phyloP scores from a whole-genome alignment of 768 basidiomycete genomes.

The Phlebiopsis flavidoalba region DNA sequence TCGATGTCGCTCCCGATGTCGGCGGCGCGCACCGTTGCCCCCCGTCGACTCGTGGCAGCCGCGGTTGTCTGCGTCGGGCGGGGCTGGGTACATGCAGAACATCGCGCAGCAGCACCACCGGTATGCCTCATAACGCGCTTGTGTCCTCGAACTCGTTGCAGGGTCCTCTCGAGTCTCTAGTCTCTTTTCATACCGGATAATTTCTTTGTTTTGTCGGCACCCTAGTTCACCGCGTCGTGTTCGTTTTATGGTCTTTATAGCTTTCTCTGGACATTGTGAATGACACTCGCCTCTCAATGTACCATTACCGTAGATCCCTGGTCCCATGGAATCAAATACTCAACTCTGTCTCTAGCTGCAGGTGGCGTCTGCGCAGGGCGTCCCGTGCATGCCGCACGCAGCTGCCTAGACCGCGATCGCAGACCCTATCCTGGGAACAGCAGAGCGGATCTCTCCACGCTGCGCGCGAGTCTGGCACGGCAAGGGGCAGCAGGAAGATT shows the following conservation, averaged over 20 bases:
- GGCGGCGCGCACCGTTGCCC: not conserved
- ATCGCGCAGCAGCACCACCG: not conserved
- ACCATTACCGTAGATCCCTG: too few relatives aligned
- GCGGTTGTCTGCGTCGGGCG: not conserved
- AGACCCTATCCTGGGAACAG: too few relatives aligned
- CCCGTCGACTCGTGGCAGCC: constrained; percentile 3
- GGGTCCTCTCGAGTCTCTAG: too few relatives aligned
- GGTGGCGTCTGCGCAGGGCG: too few relatives aligned
- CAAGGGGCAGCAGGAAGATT: too few relatives aligned
- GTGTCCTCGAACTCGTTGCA: not conserved
- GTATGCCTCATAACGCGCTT: not conserved
- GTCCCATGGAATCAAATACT: too few relatives aligned
- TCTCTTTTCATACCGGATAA: not conserved
- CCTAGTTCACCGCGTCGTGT: not conserved
- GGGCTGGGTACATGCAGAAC: not conserved
- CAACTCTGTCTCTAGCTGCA: too few relatives aligned
- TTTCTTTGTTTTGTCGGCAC: not conserved
- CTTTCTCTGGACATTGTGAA: not conserved
- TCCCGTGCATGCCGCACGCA: too few relatives aligned
- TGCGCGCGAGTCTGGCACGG: too few relatives aligned
- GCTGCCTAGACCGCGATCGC: too few relatives aligned
- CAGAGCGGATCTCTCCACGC: too few relatives aligned
- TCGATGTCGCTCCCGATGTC: constrained; percentile 4
- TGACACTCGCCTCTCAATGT: too few relatives aligned
- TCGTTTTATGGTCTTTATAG: not conserved